A percentile compares a stretch with the other conserved stretches of the same genome.
Evolutionary conservation across 2,329 filamentous ascomycete genomes (phyloP).

Genomic region (Trichocomaceae sp.): DNA sequence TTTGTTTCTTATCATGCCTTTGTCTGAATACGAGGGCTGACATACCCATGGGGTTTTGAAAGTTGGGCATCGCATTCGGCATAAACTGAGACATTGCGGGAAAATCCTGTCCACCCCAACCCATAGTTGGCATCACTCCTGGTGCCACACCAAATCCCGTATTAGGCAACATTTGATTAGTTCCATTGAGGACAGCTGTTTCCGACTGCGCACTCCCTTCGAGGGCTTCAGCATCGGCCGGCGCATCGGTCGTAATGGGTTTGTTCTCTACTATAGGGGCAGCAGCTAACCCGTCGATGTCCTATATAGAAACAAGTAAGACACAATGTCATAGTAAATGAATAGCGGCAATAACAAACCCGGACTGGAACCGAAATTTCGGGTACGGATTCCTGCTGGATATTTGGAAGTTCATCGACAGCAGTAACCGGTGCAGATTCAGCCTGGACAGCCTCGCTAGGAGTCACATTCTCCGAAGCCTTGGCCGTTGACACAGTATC

Average conservation of each 20-base stretch:
- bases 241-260: not conserved
- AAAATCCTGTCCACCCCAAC: slow-evolving; percentile 58
- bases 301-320: not conserved
- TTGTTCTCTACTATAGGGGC: not conserved
- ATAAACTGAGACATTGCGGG: slow-evolving; percentile 66
- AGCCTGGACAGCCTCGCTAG: not conserved
- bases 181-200: slow-evolving; percentile 8
- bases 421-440: not conserved
- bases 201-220: slow-evolving; percentile 16
- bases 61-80: slow-evolving; percentile 47
- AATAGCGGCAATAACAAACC: not conserved
- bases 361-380: not conserved
- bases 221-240: slow-evolving; percentile 1
- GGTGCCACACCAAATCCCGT: slow-evolving; percentile 41
- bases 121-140: slow-evolving; percentile 52
- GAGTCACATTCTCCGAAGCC: not conserved
- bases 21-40: slow-evolving; percentile 16
- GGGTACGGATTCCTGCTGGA: not conserved
- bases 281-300: not conserved
- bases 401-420: not conserved
- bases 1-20: not conserved
- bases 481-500: not conserved
- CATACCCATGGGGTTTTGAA: slow-evolving; percentile 88
- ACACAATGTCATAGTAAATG: not conserved
- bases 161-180: slow-evolving; percentile 18